Evolutionary conservation across 2,329 filamentous ascomycete genomes (phyloP).

Genomic region (Amauroascus niger): DNA sequence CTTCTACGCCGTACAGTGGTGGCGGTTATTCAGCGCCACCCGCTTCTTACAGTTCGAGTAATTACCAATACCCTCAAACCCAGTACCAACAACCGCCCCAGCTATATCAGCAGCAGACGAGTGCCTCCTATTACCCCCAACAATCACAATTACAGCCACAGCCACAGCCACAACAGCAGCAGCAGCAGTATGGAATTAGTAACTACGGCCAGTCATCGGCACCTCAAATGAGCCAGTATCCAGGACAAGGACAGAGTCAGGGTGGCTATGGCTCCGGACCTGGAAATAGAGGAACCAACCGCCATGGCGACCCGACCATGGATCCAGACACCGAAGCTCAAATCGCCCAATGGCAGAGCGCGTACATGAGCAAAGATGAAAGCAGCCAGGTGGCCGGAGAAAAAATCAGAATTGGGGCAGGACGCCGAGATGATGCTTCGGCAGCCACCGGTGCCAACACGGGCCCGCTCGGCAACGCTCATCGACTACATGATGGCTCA

Average conservation of each 20-base stretch:
- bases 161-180: conserved; percentile 15
- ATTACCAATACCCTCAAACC: conserved; percentile 35
- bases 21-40: conserved; percentile 25
- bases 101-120: too few relatives aligned
- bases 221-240: conserved; percentile 76
- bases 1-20: conserved; percentile 19
- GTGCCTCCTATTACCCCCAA: conserved; percentile 25
- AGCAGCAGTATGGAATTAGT: conserved; percentile 39
- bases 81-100: too few relatives aligned
- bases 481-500: conserved; percentile 23
- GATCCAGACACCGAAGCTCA: conserved; percentile 81
- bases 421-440: conserved; percentile 35
- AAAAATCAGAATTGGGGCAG: conserved; percentile 30
- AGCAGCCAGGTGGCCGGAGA: background rate
- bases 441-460: conserved; percentile 39
- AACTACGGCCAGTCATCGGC: conserved; percentile 43
- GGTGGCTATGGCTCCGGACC: conserved; percentile 27
- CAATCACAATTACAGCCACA: too few relatives aligned
- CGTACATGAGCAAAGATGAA: conserved; percentile 59
- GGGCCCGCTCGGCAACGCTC: conserved; percentile 33
- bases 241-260: conserved; percentile 36
- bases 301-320: conserved; percentile 34
- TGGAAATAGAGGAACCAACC: conserved; percentile 37
- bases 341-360: conserved; percentile 90
- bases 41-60: conserved; percentile 36